Percentiles rank a stretch among this genome's conserved stretches.
Conservation (phyloP, 2,329 filamentous ascomycete genomes). For the Microsporum audouinii region DNA sequence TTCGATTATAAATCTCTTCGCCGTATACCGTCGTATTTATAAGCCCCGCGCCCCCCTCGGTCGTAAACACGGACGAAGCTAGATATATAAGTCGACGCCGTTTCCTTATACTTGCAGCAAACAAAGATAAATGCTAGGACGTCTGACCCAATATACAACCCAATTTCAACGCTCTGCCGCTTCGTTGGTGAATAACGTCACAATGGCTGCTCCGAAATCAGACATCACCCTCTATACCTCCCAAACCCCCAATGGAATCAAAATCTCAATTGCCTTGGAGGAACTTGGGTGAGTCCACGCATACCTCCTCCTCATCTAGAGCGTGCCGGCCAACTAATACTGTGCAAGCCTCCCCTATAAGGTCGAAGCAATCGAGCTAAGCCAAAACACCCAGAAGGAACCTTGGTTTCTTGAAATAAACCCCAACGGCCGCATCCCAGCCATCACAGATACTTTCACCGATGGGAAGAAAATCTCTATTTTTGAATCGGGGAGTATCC, state of each 20-base stretch:
- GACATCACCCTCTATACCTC: slow-evolving; percentile 73
- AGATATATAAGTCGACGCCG: neutral
- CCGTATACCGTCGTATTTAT: neutral
- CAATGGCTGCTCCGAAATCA: slow-evolving; percentile 28
- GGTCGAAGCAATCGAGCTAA: slow-evolving; percentile 58
- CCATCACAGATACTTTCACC: slow-evolving; percentile 64
- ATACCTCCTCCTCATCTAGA: neutral
- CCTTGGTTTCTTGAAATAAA: slow-evolving; percentile 86
- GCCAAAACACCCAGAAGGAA: slow-evolving; percentile 68
- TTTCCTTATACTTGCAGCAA: neutral
- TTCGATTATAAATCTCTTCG: neutral
- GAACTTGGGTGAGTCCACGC: slow-evolving; percentile 50
- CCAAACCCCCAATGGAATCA: slow-evolving; percentile 81
- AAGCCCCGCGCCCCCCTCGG: neutral
- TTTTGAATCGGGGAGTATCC: slow-evolving; percentile 74
- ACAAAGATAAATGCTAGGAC: slow-evolving; percentile 6
- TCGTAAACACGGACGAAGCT: neutral
- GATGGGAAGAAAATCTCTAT: slow-evolving; percentile 63
- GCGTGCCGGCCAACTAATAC: slow-evolving; percentile 10
- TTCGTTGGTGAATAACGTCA: neutral
- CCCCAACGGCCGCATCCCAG: slow-evolving; percentile 84
- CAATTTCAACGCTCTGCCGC: slow-evolving; percentile 8
- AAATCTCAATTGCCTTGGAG: slow-evolving; percentile 75
- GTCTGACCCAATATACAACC: slow-evolving; percentile 9
- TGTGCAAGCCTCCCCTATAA: slow-evolving; percentile 58